These are phyloP conservation scores for Vinca minor DNA, from an alignment of 257 asterid genomes.

Conservation along the genomic window DNA sequence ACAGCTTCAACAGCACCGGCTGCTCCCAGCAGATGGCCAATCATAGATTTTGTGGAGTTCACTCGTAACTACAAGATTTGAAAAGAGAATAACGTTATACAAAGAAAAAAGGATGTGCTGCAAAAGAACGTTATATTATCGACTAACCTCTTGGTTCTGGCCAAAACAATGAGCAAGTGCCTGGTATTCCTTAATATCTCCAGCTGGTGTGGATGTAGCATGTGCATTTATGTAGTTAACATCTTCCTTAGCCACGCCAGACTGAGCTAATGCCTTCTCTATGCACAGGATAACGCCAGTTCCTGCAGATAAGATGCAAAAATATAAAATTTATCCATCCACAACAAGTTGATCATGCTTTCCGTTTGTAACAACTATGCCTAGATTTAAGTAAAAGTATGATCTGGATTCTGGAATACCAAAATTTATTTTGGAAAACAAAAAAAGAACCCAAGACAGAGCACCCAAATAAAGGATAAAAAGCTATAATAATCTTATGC, in stretches of 20 bases:
- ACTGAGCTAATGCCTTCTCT: conserved; percentile 92
- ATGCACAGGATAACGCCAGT: conserved; percentile 79
- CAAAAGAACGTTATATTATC: conserved; percentile 14
- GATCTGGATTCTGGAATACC: not conserved
- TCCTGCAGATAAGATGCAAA: conserved; percentile 43
- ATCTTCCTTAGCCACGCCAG: conserved; percentile 81
- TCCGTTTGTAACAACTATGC: not conserved
- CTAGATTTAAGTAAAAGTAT: not conserved
- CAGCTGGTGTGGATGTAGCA: conserved; percentile 96
- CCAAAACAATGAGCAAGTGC: conserved; percentile 85
- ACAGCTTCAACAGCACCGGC: conserved; percentile 98
- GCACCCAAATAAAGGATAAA: not conserved
- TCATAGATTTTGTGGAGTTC: conserved; percentile 97
- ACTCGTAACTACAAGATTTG: conserved; percentile 57
- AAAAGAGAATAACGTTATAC: conserved; percentile 3
- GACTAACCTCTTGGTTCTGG: conserved; percentile 73
- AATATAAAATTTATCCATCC: conserved; percentile 15
- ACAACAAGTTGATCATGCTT: not conserved
- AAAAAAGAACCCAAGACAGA: not conserved
- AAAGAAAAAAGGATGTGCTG: conserved; percentile 12
- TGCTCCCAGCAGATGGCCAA: conserved; percentile 95
- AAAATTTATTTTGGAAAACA: not conserved
- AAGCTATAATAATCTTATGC: not conserved
- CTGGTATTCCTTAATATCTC: conserved; percentile 84
- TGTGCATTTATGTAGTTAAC: conserved; percentile 95